phyloP scores from a whole-genome alignment of 2,329 filamentous ascomycete species.

The Beauveria sp. region DNA sequence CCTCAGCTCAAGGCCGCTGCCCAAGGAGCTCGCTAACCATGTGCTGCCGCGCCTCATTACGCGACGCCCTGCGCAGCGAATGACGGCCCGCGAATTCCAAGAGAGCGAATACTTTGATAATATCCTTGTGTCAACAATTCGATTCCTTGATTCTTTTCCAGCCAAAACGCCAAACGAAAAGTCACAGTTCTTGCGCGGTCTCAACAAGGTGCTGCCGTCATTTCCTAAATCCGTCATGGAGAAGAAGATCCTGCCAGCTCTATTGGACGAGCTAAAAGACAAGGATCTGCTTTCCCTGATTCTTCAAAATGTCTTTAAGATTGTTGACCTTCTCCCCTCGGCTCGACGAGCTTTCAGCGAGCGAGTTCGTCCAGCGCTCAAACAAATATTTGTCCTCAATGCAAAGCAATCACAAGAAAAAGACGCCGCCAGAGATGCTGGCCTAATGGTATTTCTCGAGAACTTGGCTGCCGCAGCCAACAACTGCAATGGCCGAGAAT shows the following conservation, averaged over 20 bases:
- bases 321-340: conserved; percentile 69
- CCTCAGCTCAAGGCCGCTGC: conserved; percentile 69
- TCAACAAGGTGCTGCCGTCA: conserved; percentile 79
- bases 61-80: conserved; percentile 73
- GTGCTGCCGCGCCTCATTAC: conserved; percentile 84
- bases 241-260: conserved; percentile 81
- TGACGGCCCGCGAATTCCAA: conserved; percentile 87
- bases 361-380: conserved; percentile 74
- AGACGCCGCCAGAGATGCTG: conserved; percentile 77
- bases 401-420: conserved; percentile 57
- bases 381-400: conserved; percentile 68
- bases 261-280: conserved; percentile 92
- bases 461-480: conserved; percentile 68
- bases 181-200: conserved; percentile 78
- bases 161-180: conserved; percentile 91
- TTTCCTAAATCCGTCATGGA: conserved; percentile 92
- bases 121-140: conserved; percentile 89
- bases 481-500: conserved; percentile 84
- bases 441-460: conserved; percentile 84
- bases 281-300: conserved; percentile 77
- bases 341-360: conserved; percentile 75
- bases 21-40: conserved; percentile 65
- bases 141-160: conserved; percentile 84
- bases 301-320: conserved; percentile 86
- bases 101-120: conserved; percentile 96